Evolutionary conservation across 2,329 filamentous ascomycete genomes (phyloP).

Genomic region (Thielaviopsis euricoi): DNA sequence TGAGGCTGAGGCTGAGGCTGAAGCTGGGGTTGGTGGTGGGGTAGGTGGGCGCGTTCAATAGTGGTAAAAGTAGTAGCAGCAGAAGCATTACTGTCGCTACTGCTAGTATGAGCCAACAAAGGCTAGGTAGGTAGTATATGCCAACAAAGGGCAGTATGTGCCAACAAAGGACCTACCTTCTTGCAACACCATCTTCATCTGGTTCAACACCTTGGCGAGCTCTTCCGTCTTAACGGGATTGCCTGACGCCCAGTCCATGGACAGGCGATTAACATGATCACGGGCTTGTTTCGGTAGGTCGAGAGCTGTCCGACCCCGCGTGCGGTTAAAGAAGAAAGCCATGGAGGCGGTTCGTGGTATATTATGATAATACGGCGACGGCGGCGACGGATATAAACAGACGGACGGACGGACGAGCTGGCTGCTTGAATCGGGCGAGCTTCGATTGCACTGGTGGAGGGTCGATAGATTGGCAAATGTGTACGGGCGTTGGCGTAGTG

Average conservation of each 20-base stretch:
- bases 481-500: slow-evolving; percentile 6
- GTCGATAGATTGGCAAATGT: background rate
- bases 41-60: background rate
- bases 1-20: too few relatives aligned
- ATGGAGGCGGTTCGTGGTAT: slow-evolving; percentile 17
- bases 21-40: too few relatives aligned
- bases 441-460: background rate
- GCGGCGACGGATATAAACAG: background rate
- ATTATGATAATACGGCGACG: background rate
- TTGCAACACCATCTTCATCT: slow-evolving; percentile 89
- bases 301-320: slow-evolving; percentile 32
- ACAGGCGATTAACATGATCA: slow-evolving; percentile 13
- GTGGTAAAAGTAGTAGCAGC: too few relatives aligned
- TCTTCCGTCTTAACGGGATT: slow-evolving; percentile 53
- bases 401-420: background rate
- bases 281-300: slow-evolving; percentile 38
- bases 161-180: slow-evolving; percentile 44
- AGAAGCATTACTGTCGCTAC: too few relatives aligned
- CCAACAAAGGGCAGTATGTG: background rate
- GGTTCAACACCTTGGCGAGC: slow-evolving; percentile 64
- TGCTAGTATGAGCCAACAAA: too few relatives aligned
- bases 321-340: slow-evolving; percentile 41
- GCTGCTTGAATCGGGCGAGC: background rate
- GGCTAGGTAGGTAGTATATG: too few relatives aligned
- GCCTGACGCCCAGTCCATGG: slow-evolving; percentile 14